phyloP scores from a whole-genome alignment of 1,139 yeast species.

The Williopsis jadinii region DNA sequence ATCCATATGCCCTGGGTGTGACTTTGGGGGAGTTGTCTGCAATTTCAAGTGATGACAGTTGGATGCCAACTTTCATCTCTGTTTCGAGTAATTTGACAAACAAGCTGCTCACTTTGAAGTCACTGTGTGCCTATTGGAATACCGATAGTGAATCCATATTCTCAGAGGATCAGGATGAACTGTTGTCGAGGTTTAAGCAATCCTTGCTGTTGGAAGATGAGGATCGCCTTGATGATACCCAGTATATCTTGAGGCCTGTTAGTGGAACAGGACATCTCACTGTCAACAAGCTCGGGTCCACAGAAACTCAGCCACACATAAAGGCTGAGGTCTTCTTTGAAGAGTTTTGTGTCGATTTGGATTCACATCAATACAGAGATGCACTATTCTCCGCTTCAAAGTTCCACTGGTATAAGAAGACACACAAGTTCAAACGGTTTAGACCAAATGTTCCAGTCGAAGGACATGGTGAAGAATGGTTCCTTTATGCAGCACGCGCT shows the following conservation, averaged over 20 bases:
- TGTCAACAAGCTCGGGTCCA: constrained; percentile 70
- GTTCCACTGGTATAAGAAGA: constrained; percentile 70
- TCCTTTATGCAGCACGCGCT: constrained; percentile 67
- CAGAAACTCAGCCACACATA: constrained; percentile 64
- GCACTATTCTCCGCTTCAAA: constrained; percentile 76
- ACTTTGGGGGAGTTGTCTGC: constrained; percentile 86
- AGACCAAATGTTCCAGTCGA: constrained; percentile 57
- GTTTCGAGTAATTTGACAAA: constrained; percentile 62
- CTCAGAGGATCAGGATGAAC: constrained; percentile 36
- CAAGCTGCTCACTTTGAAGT: constrained; percentile 69
- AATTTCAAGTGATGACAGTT: constrained; percentile 75
- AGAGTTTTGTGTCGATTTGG: constrained; percentile 79
- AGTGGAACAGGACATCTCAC: constrained; percentile 82
- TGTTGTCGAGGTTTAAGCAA: constrained; percentile 37
- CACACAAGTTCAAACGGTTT: constrained; percentile 63
- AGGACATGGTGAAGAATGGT: constrained; percentile 78
- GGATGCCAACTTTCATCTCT: constrained; percentile 84
- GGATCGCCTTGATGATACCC: constrained; percentile 29
- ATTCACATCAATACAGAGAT: constrained; percentile 79
- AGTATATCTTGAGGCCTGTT: constrained; percentile 79
- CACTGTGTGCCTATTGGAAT: constrained; percentile 81
- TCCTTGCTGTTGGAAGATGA: constrained; percentile 29
- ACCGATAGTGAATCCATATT: constrained; percentile 52
- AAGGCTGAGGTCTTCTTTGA: constrained; percentile 74
- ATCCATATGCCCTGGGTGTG: constrained; percentile 78